A percentile compares a stretch with the other conserved stretches of the same genome.
Evolutionary conservation across 805 yeast species (phyloP).

Genomic region (Starmerella scarabaei): DNA sequence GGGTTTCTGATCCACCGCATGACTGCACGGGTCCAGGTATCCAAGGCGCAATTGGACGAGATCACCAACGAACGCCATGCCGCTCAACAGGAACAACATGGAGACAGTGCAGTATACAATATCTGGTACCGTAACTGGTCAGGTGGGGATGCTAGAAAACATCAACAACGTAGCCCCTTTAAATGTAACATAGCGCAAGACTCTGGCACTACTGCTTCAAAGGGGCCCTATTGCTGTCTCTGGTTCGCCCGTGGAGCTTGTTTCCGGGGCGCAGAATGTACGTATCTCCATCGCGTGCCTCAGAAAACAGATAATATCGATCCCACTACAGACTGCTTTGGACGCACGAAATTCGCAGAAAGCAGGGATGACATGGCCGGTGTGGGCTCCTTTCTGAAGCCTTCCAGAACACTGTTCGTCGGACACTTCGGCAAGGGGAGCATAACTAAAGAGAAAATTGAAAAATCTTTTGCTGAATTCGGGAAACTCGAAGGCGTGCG

Average conservation of each 20-base stretch:
- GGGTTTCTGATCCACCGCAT: too few relatives aligned
- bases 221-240: conserved; percentile 48
- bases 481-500: conserved; percentile 62
- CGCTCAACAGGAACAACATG: conserved; percentile 24
- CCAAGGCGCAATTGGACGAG: conserved; percentile 6
- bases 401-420: conserved; percentile 65
- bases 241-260: conserved; percentile 88
- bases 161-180: conserved; percentile 37
- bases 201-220: conserved; percentile 54
- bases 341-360: conserved; percentile 69
- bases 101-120: conserved; percentile 68
- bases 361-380: conserved; percentile 93
- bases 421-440: conserved; percentile 36
- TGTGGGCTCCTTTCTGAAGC: conserved; percentile 60
- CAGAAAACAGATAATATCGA: conserved; percentile 38
- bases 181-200: conserved; percentile 50
- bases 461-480: conserved; percentile 50
- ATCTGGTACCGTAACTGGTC: conserved; percentile 88
- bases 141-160: conserved; percentile 43
- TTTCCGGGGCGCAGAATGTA: conserved; percentile 61
- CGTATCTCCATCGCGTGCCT: conserved; percentile 69
- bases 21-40: conserved; percentile 17
- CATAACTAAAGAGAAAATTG: conserved; percentile 33
- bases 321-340: conserved; percentile 76
- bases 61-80: background rate